phyloP scores from a whole-genome alignment of 1,284 basidiomycete genomes.

The Agroathelia rolfsii region DNA sequence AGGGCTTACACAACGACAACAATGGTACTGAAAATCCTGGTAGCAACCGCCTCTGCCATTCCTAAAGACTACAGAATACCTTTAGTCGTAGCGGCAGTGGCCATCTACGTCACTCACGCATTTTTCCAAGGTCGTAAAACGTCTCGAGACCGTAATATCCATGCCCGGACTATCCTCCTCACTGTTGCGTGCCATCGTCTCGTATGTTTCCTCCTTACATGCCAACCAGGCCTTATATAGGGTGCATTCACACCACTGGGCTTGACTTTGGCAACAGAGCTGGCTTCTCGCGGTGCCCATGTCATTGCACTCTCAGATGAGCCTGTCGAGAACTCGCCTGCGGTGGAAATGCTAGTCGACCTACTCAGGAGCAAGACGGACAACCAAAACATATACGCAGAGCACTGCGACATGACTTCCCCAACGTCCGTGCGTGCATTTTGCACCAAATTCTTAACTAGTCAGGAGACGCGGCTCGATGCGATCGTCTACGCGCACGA shows the following conservation, averaged over 20 bases:
- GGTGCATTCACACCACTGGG: constrained; percentile 68
- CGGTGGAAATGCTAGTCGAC: constrained; percentile 47
- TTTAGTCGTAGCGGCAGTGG: constrained; percentile 29
- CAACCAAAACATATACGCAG: constrained; percentile 66
- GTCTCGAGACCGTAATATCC: constrained; percentile 60
- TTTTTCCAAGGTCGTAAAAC: constrained; percentile 62
- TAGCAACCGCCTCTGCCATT: too few relatives aligned
- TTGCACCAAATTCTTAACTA: constrained; percentile 53
- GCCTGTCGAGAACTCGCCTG: constrained; percentile 43
- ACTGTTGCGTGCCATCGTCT: constrained; percentile 33
- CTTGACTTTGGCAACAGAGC: constrained; percentile 48
- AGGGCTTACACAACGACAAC: too few relatives aligned
- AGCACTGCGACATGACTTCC: constrained; percentile 59
- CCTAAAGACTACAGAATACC: too few relatives aligned
- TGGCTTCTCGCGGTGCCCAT: constrained; percentile 65
- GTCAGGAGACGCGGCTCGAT: constrained; percentile 56
- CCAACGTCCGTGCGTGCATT: constrained; percentile 56
- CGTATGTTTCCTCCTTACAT: constrained; percentile 4
- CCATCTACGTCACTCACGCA: constrained; percentile 37
- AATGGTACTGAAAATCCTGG: too few relatives aligned
- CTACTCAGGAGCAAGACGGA: constrained; percentile 56
- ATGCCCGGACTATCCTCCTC: constrained; percentile 57
- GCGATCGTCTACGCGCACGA: constrained; percentile 67
- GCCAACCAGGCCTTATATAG: constrained; percentile 26
- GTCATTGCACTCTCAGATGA: constrained; percentile 59